Evolutionary conservation across 2,329 filamentous ascomycete genomes (phyloP).

Genomic region (Zarea fungicola): DNA sequence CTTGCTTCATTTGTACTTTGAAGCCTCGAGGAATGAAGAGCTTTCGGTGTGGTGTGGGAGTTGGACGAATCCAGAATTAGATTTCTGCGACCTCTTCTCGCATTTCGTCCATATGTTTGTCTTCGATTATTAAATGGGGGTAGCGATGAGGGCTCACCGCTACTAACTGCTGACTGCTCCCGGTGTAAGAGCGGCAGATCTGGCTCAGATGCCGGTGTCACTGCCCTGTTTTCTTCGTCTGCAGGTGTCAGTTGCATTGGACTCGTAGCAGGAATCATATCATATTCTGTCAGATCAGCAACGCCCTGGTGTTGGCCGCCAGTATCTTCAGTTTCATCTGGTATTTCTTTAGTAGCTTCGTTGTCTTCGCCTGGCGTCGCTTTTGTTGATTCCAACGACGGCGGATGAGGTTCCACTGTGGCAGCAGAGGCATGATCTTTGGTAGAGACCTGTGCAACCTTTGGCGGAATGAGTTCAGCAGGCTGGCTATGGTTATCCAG

Average conservation of each 20-base stretch:
- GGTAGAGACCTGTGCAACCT: not conserved
- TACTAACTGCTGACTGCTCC: conserved; percentile 11
- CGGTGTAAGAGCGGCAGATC: conserved; percentile 29
- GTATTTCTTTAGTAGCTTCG: conserved; percentile 7
- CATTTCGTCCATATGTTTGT: conserved; percentile 19
- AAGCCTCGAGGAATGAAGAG: not conserved
- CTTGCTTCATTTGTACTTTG: not conserved
- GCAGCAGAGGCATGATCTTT: conserved; percentile 9
- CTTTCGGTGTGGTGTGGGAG: not conserved
- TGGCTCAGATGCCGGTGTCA: conserved; percentile 23
- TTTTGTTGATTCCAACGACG: conserved; percentile 26
- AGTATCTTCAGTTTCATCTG: conserved; percentile 13
- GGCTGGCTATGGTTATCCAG: not conserved
- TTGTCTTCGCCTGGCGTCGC: conserved; percentile 27
- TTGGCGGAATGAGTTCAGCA: not conserved
- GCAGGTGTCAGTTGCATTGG: conserved; percentile 26
- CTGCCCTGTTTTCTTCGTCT: conserved; percentile 18
- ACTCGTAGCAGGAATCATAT: conserved; percentile 36
- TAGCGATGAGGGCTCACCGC: conserved; percentile 25
- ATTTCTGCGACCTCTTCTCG: conserved; percentile 19
- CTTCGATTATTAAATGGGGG: conserved; percentile 16
- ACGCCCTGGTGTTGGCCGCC: conserved; percentile 12
- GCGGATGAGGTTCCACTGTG: conserved; percentile 21
- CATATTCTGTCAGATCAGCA: conserved; percentile 22
- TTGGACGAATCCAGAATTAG: conserved; percentile 26